phyloP scores from a whole-genome alignment of 768 basidiomycete genomes.

The Boletus bicolor region DNA sequence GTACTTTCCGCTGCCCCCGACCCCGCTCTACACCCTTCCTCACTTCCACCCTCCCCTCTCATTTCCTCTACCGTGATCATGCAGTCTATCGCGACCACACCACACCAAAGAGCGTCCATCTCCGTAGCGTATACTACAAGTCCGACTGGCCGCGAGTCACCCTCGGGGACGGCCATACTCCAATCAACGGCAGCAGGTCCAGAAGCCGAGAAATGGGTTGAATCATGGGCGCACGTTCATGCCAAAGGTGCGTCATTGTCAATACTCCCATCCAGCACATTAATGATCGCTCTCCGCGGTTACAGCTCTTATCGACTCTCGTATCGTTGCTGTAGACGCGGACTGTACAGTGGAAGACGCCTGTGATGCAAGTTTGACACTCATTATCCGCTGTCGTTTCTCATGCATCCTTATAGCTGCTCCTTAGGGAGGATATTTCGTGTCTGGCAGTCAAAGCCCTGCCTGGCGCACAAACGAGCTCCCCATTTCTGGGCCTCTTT shows the following conservation, averaged over 20 bases:
- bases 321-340: conserved; percentile 63
- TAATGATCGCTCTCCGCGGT: neutral
- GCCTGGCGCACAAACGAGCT: conserved; percentile 17
- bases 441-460: conserved; percentile 61
- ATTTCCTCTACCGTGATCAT: conserved; percentile 7
- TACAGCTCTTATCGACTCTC: conserved; percentile 67
- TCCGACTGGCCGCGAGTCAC: conserved; percentile 17
- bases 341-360: conserved; percentile 78
- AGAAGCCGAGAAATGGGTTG: conserved; percentile 53
- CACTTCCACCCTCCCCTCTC: neutral
- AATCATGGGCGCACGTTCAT: conserved; percentile 51
- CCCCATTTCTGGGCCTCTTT: conserved; percentile 58
- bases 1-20: neutral
- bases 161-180: conserved; percentile 3
- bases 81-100: conserved; percentile 13
- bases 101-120: conserved; percentile 20
- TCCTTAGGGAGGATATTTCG: conserved; percentile 57
- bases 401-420: conserved; percentile 38
- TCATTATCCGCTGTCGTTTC: neutral
- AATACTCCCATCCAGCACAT: neutral
- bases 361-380: conserved; percentile 56
- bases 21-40: conserved; percentile 6
- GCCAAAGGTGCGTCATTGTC: conserved; percentile 50
- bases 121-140: conserved; percentile 14
- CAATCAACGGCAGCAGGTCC: conserved; percentile 17